Conservation (phyloP, 148 eudicot genomes). For the Limonium bicolor region DNA sequence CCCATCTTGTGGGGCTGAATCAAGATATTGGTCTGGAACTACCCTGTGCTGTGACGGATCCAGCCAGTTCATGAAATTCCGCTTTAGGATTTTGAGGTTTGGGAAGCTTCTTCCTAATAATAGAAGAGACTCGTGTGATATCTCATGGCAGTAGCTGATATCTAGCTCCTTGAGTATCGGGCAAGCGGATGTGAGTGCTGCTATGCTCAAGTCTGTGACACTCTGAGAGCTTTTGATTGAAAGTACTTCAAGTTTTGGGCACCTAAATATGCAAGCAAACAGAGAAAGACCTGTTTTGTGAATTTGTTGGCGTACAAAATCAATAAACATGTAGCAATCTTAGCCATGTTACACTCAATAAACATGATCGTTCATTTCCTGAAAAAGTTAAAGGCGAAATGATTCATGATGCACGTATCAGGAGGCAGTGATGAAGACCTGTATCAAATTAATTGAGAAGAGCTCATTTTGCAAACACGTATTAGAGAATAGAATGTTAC, state of each 20-base stretch:
- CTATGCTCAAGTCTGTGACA: constrained; percentile 42
- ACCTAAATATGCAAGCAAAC: no score
- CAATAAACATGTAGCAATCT: no score
- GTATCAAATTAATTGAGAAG: no score
- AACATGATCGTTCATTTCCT: no score
- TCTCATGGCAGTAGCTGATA: constrained; percentile 78
- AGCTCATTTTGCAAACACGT: no score
- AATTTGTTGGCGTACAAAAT: no score
- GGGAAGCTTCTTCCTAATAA: constrained; percentile 45
- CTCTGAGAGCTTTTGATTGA: constrained; percentile 66
- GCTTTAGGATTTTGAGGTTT: constrained; percentile 31
- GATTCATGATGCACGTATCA: no score
- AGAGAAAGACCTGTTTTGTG: no score
- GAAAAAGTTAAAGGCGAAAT: no score
- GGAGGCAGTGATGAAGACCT: no score
- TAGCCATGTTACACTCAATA: no score
- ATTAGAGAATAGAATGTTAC: no score
- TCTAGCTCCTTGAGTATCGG: constrained; percentile 60
- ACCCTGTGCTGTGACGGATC: constrained; percentile 67
- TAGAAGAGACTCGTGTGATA: constrained; percentile 57
- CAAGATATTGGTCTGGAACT: constrained; percentile 58
- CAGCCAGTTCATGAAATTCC: constrained; percentile 75
- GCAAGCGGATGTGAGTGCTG: constrained; percentile 39
- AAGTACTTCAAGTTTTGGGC: constrained; percentile 70
- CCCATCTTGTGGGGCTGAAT: constrained; percentile 65